These are phyloP conservation scores for Boletus tomentosulus DNA, from an alignment of 768 basidiomycete genomes.

Conservation along the genomic window DNA sequence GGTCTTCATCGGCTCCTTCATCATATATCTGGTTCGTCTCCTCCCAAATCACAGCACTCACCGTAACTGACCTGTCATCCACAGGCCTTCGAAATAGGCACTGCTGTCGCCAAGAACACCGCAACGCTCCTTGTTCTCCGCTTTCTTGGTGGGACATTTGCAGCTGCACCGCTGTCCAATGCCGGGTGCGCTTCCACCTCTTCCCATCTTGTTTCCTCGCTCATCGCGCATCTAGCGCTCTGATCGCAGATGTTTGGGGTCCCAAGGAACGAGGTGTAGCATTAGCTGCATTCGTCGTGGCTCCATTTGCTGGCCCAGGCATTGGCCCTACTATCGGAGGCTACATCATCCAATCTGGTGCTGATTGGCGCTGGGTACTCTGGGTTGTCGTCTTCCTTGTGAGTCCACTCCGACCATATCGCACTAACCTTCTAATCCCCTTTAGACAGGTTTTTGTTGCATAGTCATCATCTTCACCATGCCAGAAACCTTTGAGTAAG, in stretches of 20 bases:
- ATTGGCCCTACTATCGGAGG: conserved; percentile 53
- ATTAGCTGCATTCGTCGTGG: conserved; percentile 57
- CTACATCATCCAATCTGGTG: conserved; percentile 33
- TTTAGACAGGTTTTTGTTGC: conserved; percentile 47
- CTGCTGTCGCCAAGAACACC: conserved; percentile 58
- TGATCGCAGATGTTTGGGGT: conserved; percentile 63
- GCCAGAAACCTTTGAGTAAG: conserved; percentile 63
- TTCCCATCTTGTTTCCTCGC: background rate
- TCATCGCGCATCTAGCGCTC: conserved; percentile 31
- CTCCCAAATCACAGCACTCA: background rate
- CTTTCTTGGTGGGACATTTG: conserved; percentile 67
- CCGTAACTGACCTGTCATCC: background rate
- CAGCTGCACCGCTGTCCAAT: conserved; percentile 65
- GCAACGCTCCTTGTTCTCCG: conserved; percentile 63
- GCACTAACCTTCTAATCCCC: background rate
- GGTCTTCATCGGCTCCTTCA: conserved; percentile 52
- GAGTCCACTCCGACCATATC: conserved; percentile 15
- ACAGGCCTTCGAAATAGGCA: conserved; percentile 59
- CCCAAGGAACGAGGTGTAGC: conserved; percentile 58
- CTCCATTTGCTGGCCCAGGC: conserved; percentile 66
- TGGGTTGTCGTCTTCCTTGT: conserved; percentile 58
- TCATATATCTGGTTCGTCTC: conserved; percentile 47
- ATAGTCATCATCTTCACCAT: conserved; percentile 49
- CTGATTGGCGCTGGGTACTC: conserved; percentile 63
- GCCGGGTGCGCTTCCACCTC: conserved; percentile 44